Percentiles rank a stretch among this genome's conserved stretches.
These are phyloP conservation scores for Wallemia ichthyophaga DNA, from an alignment of 1,284 basidiomycete species.

Conservation along the genomic window DNA sequence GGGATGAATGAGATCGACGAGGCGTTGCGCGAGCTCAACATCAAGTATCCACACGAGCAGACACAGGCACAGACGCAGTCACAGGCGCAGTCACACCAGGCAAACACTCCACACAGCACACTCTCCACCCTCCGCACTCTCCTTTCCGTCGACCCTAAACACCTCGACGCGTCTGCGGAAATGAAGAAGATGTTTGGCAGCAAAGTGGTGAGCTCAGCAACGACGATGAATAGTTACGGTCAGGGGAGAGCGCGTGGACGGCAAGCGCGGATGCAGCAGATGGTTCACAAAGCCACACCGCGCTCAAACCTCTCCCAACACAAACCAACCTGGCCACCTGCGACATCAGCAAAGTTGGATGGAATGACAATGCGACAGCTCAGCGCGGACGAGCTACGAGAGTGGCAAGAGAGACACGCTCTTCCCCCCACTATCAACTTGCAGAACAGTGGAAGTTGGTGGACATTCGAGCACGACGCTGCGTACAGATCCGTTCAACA, in stretches of 20 bases:
- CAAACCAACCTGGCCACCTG: conserved; percentile 28
- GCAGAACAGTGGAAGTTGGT: conserved; percentile 10
- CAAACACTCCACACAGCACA: not conserved
- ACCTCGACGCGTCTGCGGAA: conserved; percentile 61
- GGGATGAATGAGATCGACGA: not conserved
- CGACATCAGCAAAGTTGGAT: conserved; percentile 23
- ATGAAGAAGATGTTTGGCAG: conserved; percentile 73
- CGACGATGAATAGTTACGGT: conserved; percentile 8
- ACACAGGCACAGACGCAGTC: too few species aligned
- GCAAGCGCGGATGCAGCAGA: not conserved
- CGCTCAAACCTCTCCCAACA: conserved; percentile 18
- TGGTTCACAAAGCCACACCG: conserved; percentile 5
- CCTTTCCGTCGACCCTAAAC: conserved; percentile 37
- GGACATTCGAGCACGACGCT: conserved; percentile 9
- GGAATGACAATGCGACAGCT: not conserved
- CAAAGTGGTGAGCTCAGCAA: conserved; percentile 36
- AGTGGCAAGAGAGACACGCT: not conserved
- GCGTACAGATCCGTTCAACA: conserved; percentile 5
- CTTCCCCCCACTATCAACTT: conserved; percentile 6
- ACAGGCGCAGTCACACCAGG: too few species aligned
- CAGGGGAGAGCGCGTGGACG: not conserved
- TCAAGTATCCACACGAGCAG: too few species aligned
- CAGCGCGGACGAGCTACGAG: not conserved
- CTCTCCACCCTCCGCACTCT: conserved; percentile 19
- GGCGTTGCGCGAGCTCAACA: not conserved